Evolutionary conservation across 1,139 yeast species (phyloP).

Genomic region (Eremothecium sinecaudum): DNA sequence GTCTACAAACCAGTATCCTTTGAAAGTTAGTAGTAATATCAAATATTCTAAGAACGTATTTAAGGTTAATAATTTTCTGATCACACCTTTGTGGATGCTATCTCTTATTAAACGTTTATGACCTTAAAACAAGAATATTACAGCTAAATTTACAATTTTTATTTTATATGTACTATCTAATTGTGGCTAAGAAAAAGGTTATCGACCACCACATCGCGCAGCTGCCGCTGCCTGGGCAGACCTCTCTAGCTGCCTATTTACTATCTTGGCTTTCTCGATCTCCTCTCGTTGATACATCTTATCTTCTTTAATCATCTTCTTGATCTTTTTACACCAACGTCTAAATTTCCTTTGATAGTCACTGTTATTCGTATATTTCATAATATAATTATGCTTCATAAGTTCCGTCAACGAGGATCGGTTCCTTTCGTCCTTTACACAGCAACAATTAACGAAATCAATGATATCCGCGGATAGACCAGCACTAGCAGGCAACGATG

Average conservation of each 20-base stretch:
- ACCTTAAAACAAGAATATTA: too few species aligned
- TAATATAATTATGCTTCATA: slow-evolving; percentile 31
- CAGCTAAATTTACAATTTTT: too few species aligned
- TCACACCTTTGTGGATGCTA: too few species aligned
- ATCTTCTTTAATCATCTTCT: slow-evolving; percentile 24
- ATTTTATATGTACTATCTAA: too few species aligned
- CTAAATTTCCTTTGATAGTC: slow-evolving; percentile 22
- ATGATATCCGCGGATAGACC: slow-evolving; percentile 40
- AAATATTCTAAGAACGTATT: too few species aligned
- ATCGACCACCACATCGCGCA: slow-evolving; percentile 9
- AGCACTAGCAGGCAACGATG: slow-evolving; percentile 44
- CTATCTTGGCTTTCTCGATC: slow-evolving; percentile 23
- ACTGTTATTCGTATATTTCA: slow-evolving; percentile 18
- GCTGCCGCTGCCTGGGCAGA: slow-evolving; percentile 19
- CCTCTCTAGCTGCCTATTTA: slow-evolving; percentile 21
- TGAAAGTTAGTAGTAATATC: too few species aligned
- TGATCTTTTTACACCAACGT: slow-evolving; percentile 29
- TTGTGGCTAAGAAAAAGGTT: too few species aligned
- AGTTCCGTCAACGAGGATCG: slow-evolving; percentile 59
- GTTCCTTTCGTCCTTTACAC: slow-evolving; percentile 51
- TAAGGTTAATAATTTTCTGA: too few species aligned
- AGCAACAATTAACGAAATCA: slow-evolving; percentile 58
- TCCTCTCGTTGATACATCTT: slow-evolving; percentile 27
- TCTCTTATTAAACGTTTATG: too few species aligned
- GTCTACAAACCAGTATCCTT: slow-evolving; percentile 7